Percentiles rank a stretch among this genome's conserved stretches.
Evolutionary conservation across 306 rosid species (phyloP).

Genomic region (Crataegus laevigata): DNA sequence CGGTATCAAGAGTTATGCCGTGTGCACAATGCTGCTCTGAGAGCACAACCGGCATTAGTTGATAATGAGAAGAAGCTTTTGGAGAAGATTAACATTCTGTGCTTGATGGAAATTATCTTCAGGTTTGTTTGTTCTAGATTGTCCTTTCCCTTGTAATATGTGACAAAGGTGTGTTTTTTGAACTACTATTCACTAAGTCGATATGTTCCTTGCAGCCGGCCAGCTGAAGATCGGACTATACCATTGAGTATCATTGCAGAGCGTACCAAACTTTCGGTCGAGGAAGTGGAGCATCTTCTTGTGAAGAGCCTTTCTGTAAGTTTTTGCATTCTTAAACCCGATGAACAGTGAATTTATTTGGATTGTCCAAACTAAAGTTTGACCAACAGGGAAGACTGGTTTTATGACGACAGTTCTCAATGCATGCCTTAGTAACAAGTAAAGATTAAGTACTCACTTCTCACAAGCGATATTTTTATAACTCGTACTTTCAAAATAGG

Average conservation of each 20-base stretch:
- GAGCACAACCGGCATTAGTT: slow-evolving; percentile 91
- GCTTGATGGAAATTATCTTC: slow-evolving; percentile 99
- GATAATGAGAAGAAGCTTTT: slow-evolving; percentile 80
- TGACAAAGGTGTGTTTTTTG: neutral
- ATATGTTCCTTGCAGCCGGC: slow-evolving; percentile 60
- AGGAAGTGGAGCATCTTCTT: slow-evolving; percentile 95
- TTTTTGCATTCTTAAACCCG: slow-evolving; percentile 5
- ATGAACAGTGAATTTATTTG: neutral
- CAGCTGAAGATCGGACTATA: slow-evolving; percentile 93
- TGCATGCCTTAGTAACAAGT: neutral
- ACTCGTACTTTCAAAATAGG: neutral
- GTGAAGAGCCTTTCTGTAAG: slow-evolving; percentile 98
- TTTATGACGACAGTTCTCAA: neutral
- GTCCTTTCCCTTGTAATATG: neutral
- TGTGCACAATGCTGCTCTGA: slow-evolving; percentile 82
- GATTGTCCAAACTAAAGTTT: neutral
- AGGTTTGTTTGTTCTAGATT: slow-evolving; percentile 39
- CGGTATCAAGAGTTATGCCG: slow-evolving; percentile 89
- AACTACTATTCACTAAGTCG: neutral
- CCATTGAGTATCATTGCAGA: slow-evolving; percentile 88
- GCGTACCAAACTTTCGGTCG: slow-evolving; percentile 87
- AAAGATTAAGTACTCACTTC: neutral
- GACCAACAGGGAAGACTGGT: neutral
- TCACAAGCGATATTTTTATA: neutral
- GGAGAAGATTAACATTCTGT: slow-evolving; percentile 94